Evolutionary conservation across 2,329 filamentous ascomycete genomes (phyloP).

Genomic region (Coniochaeta sp.): DNA sequence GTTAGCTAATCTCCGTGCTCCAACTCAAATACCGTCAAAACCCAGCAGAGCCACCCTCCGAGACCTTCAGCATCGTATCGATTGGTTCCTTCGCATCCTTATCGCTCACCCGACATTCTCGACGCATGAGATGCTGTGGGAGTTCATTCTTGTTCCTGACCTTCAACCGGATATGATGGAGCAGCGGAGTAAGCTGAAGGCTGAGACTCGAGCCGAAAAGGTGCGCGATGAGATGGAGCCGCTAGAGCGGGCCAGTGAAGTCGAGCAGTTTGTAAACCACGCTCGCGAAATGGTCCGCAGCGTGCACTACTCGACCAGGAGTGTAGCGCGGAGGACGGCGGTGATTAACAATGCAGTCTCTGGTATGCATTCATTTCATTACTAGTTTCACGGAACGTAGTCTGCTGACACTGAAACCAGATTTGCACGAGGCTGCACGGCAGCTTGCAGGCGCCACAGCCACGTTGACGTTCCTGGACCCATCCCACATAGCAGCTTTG

Average conservation of each 20-base stretch:
- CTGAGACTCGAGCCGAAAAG: slow-evolving; percentile 72
- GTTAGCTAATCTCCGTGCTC: slow-evolving; percentile 69
- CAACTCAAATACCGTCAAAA: slow-evolving; percentile 88
- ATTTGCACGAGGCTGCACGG: slow-evolving; percentile 60
- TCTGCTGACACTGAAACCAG: slow-evolving; percentile 30
- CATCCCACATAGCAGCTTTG: slow-evolving; percentile 61
- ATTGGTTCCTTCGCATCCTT: slow-evolving; percentile 82
- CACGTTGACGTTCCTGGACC: slow-evolving; percentile 60
- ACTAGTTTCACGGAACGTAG: neutral
- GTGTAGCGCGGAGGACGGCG: slow-evolving; percentile 73
- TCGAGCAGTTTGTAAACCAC: slow-evolving; percentile 87
- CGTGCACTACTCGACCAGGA: slow-evolving; percentile 76
- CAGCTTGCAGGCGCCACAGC: slow-evolving; percentile 45
- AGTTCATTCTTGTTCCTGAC: slow-evolving; percentile 96
- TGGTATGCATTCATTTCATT: slow-evolving; percentile 33
- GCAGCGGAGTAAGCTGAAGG: slow-evolving; percentile 80
- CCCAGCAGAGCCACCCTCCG: slow-evolving; percentile 81
- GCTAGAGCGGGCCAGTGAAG: slow-evolving; percentile 74
- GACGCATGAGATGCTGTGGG: slow-evolving; percentile 97
- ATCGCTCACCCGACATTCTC: slow-evolving; percentile 86
- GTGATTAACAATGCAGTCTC: slow-evolving; percentile 57
- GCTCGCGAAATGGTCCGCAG: slow-evolving; percentile 83
- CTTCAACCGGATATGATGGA: slow-evolving; percentile 86
- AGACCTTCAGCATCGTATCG: slow-evolving; percentile 78
- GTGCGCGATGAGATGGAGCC: slow-evolving; percentile 86